Evolutionary conservation across 1,139 yeast species (phyloP).

Genomic region (Candida neerlandica): DNA sequence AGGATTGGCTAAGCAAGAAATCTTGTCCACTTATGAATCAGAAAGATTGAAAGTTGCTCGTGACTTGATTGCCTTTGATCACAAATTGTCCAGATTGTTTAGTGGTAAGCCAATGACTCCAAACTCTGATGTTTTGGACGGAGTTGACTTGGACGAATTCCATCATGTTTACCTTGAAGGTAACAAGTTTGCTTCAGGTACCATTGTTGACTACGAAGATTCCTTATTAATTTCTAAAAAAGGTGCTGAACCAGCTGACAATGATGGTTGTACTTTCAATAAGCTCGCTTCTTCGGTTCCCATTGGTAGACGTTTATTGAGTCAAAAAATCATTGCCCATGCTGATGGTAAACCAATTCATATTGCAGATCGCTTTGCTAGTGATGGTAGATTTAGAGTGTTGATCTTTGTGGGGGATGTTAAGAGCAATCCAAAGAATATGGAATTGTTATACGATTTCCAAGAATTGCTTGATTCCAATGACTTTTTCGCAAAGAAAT

Average conservation of each 20-base stretch:
- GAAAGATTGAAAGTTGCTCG: conserved; percentile 33
- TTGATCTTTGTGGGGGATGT: conserved; percentile 29
- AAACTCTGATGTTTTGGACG: conserved; percentile 19
- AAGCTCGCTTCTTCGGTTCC: conserved; percentile 25
- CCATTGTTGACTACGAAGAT: conserved; percentile 27
- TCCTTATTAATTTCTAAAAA: conserved; percentile 18
- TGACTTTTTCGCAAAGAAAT: conserved; percentile 22
- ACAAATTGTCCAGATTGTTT: conserved; percentile 31
- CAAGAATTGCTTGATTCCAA: conserved; percentile 18
- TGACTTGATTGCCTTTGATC: conserved; percentile 33
- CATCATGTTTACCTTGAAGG: conserved; percentile 28
- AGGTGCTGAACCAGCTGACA: conserved; percentile 8
- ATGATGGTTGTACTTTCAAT: conserved; percentile 8
- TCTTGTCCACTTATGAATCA: conserved; percentile 29
- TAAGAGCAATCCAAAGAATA: conserved; percentile 14
- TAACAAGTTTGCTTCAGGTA: conserved; percentile 33
- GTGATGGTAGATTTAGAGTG: conserved; percentile 29
- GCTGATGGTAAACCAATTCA: conserved; percentile 28
- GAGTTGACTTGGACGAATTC: conserved; percentile 29
- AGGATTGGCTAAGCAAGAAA: conserved; percentile 21
- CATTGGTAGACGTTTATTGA: conserved; percentile 28
- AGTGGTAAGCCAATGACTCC: conserved; percentile 27
- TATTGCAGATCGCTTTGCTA: conserved; percentile 24
- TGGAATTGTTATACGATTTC: conserved; percentile 18
- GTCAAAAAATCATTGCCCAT: conserved; percentile 25